Conservation (phyloP, 179 eudicot genomes). For the Beta corolliflora region DNA sequence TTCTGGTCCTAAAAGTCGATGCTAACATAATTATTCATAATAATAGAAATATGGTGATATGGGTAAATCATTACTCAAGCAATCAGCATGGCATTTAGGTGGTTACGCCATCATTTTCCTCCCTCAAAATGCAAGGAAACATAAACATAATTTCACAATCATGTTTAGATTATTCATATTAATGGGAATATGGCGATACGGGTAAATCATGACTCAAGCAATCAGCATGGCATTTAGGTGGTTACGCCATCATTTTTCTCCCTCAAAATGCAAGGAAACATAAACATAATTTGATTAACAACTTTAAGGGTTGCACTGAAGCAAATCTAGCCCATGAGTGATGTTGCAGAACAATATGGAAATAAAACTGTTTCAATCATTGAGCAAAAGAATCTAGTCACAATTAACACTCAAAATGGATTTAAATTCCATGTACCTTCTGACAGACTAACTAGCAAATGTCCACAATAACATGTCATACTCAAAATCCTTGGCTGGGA, state of each 20-base stretch:
- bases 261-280: not conserved
- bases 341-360: not conserved
- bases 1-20: not conserved
- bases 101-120: not conserved
- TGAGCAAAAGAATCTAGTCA: not conserved
- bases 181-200: not conserved
- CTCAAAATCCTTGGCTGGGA: not conserved
- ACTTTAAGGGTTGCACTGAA: not conserved
- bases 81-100: not conserved
- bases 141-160: not conserved
- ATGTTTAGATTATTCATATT: too few relatives aligned
- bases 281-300: not conserved
- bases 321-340: not conserved
- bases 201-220: not conserved
- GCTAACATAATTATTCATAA: not conserved
- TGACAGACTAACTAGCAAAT: not conserved
- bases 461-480: not conserved
- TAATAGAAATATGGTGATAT: not conserved
- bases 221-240: not conserved
- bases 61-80: not conserved
- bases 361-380: not conserved
- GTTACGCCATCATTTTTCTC: not conserved
- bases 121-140: not conserved
- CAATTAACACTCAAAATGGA: not conserved
- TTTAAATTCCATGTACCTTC: not conserved